Conservation (phyloP, 805 yeast genomes). For the Saccharomyces mikatae region DNA sequence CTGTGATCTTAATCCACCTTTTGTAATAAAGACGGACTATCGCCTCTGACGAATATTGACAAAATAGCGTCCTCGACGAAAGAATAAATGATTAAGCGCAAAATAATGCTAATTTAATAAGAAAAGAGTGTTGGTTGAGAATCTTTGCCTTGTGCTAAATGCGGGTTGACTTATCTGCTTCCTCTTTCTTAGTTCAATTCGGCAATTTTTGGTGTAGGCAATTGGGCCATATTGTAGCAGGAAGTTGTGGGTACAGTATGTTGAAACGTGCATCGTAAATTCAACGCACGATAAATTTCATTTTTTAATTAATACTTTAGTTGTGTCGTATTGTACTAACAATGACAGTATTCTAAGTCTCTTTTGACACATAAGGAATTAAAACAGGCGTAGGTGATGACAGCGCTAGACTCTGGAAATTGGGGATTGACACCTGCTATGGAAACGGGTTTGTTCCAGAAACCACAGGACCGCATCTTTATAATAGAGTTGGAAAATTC, state of each 20-base stretch:
- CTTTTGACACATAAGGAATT: background rate
- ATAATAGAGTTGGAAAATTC: constrained; percentile 42
- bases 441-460: constrained; percentile 33
- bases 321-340: background rate
- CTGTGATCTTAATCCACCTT: background rate
- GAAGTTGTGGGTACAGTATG: background rate
- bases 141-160: background rate
- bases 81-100: background rate
- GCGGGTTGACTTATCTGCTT: background rate
- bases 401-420: constrained; percentile 1
- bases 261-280: background rate
- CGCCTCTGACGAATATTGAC: background rate
- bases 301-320: background rate
- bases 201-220: background rate
- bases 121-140: background rate
- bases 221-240: background rate
- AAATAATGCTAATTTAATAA: background rate
- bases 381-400: background rate
- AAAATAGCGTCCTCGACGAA: background rate
- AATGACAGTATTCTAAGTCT: background rate
- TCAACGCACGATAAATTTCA: background rate
- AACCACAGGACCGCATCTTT: constrained; percentile 42
- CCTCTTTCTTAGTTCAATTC: background rate
- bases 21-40: background rate
- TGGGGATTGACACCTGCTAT: constrained; percentile 28